Percentiles rank a stretch among this genome's conserved stretches.
Conservation (phyloP, 805 yeast species). For the Brettanomyces custersianus region DNA sequence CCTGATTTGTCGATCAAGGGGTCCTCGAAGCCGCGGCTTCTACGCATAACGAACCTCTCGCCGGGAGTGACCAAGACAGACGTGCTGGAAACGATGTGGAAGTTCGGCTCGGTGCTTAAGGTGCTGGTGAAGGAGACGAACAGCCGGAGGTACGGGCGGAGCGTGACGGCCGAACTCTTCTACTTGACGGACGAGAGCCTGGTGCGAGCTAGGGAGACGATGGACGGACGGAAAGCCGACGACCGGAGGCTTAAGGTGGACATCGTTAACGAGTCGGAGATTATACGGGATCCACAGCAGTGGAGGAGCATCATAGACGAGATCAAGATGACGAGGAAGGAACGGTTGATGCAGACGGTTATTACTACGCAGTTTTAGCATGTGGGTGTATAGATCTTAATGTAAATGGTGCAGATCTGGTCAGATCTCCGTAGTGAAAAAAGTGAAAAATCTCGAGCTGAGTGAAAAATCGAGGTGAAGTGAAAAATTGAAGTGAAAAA, state of each 20-base stretch:
- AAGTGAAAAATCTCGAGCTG: too few relatives aligned
- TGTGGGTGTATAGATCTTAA: too few relatives aligned
- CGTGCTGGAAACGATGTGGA: slow-evolving; percentile 17
- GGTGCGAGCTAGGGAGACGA: slow-evolving; percentile 3
- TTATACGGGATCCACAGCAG: slow-evolving; percentile 6
- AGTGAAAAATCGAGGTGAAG: too few relatives aligned
- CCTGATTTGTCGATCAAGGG: slow-evolving; percentile 17
- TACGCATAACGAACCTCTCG: slow-evolving; percentile 24
- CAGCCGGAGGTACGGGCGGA: background rate
- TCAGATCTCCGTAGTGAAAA: too few relatives aligned
- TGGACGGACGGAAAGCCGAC: slow-evolving; percentile 11
- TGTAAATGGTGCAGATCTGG: too few relatives aligned
- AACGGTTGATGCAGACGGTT: background rate
- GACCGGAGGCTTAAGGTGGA: slow-evolving; percentile 7
- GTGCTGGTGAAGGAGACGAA: slow-evolving; percentile 7
- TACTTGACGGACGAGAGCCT: slow-evolving; percentile 8
- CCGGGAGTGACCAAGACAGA: slow-evolving; percentile 24
- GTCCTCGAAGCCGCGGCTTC: slow-evolving; percentile 14
- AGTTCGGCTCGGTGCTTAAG: slow-evolving; percentile 13
- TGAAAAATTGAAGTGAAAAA: too few relatives aligned
- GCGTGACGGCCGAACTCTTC: slow-evolving; percentile 14
- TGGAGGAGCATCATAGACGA: slow-evolving; percentile 8
- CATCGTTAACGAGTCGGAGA: slow-evolving; percentile 6
- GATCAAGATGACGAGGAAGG: slow-evolving; percentile 4
- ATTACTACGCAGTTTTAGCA: background rate